Conservation (phyloP, 306 rosid genomes). For the Quercus berberidifolia region DNA sequence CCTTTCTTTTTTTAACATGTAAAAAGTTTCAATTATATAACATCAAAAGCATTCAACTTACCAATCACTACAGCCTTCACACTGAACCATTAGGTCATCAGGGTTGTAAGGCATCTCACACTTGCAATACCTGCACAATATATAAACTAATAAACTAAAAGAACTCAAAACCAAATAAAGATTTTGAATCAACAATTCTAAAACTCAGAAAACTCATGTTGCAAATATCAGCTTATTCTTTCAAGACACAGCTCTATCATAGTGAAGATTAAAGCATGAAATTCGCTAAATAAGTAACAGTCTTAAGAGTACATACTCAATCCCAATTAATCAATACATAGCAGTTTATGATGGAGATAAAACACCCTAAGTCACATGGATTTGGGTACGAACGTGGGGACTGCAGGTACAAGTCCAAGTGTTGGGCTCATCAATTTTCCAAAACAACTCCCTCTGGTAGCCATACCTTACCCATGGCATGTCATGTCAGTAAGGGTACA, state of each 20-base stretch:
- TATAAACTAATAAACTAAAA: conserved; percentile 19
- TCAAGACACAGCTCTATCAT: neutral
- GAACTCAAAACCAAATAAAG: conserved; percentile 4
- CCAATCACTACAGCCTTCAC: conserved; percentile 96
- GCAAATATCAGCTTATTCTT: neutral
- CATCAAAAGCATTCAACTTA: conserved; percentile 32
- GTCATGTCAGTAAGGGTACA: neutral
- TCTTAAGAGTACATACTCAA: neutral
- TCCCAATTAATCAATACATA: neutral
- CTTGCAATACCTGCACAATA: conserved; percentile 83
- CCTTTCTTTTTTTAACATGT: neutral
- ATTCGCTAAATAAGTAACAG: neutral
- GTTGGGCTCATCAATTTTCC: neutral
- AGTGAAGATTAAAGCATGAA: neutral
- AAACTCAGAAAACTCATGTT: neutral
- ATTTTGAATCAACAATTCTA: neutral
- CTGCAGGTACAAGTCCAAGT: neutral
- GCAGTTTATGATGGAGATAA: neutral
- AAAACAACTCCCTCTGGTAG: neutral
- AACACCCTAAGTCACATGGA: neutral
- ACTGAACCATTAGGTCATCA: conserved; percentile 96
- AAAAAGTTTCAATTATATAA: neutral
- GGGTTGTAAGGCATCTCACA: conserved; percentile 99
- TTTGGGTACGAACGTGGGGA: neutral
- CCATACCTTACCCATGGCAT: neutral